A percentile compares a stretch with the other conserved stretches of the same genome.
phyloP scores from a whole-genome alignment of 2,329 filamentous ascomycete genomes.

The Alternaria gansuensis region DNA sequence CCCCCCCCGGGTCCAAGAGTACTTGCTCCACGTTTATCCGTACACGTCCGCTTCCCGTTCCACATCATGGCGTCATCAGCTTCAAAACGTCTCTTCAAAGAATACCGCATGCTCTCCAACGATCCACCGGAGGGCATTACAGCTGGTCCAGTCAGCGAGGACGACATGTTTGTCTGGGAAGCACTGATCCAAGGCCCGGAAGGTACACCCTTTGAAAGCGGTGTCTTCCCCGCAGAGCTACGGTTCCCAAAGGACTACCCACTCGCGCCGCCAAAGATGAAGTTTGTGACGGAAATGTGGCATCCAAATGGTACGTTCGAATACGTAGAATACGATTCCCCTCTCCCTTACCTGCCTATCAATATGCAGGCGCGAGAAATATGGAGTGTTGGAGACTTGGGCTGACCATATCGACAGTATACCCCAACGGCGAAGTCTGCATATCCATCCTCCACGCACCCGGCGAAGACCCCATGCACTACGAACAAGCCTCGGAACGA shows the following conservation, averaged over 20 bases:
- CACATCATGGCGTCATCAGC: slow-evolving; percentile 63
- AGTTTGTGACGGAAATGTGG: slow-evolving; percentile 86
- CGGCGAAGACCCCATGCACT: slow-evolving; percentile 92
- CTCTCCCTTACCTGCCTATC: background rate
- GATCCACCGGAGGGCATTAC: slow-evolving; percentile 98
- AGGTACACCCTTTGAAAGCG: slow-evolving; percentile 94
- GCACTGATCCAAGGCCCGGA: slow-evolving; percentile 95
- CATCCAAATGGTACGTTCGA: slow-evolving; percentile 80
- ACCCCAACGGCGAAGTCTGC: slow-evolving; percentile 85
- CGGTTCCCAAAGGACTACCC: slow-evolving; percentile 88
- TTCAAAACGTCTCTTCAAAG: slow-evolving; percentile 85
- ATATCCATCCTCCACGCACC: slow-evolving; percentile 97
- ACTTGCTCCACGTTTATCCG: background rate
- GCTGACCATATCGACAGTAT: slow-evolving; percentile 63
- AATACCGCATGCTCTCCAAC: slow-evolving; percentile 93
- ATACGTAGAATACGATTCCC: background rate
- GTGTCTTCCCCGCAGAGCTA: slow-evolving; percentile 87
- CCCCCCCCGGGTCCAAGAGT: background rate
- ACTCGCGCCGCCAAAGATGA: slow-evolving; percentile 85
- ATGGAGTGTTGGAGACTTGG: background rate
- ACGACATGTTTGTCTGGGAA: slow-evolving; percentile 96
- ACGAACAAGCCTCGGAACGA: slow-evolving; percentile 87
- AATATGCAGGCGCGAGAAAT: background rate
- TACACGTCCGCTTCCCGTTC: background rate
- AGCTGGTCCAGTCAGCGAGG: slow-evolving; percentile 89